These are phyloP conservation scores for Crinitomyces ghanaensis DNA, from an alignment of 805 yeast genomes.

Conservation along the genomic window DNA sequence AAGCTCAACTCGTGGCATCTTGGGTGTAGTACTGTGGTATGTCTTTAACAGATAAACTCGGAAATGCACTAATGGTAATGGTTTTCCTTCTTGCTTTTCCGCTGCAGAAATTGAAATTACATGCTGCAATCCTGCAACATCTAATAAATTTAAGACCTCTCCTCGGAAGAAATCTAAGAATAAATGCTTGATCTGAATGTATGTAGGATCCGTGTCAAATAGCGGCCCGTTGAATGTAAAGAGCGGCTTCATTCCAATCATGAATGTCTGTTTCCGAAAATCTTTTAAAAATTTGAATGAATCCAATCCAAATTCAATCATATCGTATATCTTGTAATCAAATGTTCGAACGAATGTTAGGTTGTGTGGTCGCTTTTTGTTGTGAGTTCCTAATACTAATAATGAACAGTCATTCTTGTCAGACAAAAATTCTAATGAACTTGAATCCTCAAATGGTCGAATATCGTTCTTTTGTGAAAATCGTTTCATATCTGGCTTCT, in stretches of 20 bases:
- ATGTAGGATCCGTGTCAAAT: constrained; percentile 82
- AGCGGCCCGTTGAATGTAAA: constrained; percentile 85
- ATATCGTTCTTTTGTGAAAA: constrained; percentile 82
- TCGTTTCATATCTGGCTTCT: constrained; percentile 82
- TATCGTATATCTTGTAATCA: constrained; percentile 81
- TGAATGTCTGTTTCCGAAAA: constrained; percentile 69
- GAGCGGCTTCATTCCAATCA: constrained; percentile 88
- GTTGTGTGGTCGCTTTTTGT: constrained; percentile 89
- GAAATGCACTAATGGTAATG: constrained; percentile 73
- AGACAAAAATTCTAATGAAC: constrained; percentile 78
- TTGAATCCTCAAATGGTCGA: constrained; percentile 84
- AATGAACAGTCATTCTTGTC: constrained; percentile 90
- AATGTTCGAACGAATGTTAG: constrained; percentile 82
- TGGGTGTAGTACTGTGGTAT: constrained; percentile 55
- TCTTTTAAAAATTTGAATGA: constrained; percentile 63
- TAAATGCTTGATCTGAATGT: constrained; percentile 72
- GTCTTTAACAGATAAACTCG: constrained; percentile 85
- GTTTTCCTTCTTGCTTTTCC: constrained; percentile 59
- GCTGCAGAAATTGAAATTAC: constrained; percentile 72
- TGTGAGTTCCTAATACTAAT: constrained; percentile 64
- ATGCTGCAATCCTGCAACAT: constrained; percentile 90
- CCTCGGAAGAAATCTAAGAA: constrained; percentile 86
- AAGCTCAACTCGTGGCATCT: constrained; percentile 85
- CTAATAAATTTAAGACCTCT: constrained; percentile 67
- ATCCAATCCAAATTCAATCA: constrained; percentile 76